These are phyloP conservation scores for Cytospora piceae DNA, from an alignment of 2,329 filamentous ascomycete genomes.

Conservation along the genomic window DNA sequence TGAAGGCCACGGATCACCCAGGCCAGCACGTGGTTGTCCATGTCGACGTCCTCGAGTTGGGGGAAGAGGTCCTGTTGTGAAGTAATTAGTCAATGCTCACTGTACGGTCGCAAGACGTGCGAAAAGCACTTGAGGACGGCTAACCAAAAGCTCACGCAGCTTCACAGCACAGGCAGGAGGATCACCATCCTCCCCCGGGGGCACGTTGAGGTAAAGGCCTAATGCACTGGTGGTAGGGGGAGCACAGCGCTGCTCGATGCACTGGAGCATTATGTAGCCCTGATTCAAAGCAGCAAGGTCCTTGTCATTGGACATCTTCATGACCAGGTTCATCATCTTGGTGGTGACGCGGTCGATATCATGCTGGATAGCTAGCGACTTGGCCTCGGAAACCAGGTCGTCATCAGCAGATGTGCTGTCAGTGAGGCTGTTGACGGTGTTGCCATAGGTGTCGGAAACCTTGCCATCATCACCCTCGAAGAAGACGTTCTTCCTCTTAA, in stretches of 20 bases:
- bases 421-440: neutral
- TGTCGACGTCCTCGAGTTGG: slow-evolving; percentile 12
- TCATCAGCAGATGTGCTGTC: neutral
- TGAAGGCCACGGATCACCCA: slow-evolving; percentile 12
- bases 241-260: slow-evolving; percentile 5
- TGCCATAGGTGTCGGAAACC: neutral
- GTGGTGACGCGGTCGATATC: neutral
- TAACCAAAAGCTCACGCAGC: slow-evolving; percentile 12
- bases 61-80: slow-evolving; percentile 14
- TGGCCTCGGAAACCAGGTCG: neutral
- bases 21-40: slow-evolving; percentile 11
- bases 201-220: slow-evolving; percentile 9
- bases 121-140: neutral
- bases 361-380: neutral
- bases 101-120: neutral
- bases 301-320: neutral
- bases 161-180: neutral
- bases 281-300: slow-evolving; percentile 15
- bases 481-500: slow-evolving; percentile 6
- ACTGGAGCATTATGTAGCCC: slow-evolving; percentile 13
- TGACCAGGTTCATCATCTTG: slow-evolving; percentile 1
- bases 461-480: neutral
- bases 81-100: neutral
- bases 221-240: slow-evolving; percentile 3
- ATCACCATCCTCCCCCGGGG: neutral